Evolutionary conservation across 306 rosid genomes (phyloP), one percentile per base, ranked within the genome.

Genomic region (Ammopiptanthus mongolicus): DNA sequence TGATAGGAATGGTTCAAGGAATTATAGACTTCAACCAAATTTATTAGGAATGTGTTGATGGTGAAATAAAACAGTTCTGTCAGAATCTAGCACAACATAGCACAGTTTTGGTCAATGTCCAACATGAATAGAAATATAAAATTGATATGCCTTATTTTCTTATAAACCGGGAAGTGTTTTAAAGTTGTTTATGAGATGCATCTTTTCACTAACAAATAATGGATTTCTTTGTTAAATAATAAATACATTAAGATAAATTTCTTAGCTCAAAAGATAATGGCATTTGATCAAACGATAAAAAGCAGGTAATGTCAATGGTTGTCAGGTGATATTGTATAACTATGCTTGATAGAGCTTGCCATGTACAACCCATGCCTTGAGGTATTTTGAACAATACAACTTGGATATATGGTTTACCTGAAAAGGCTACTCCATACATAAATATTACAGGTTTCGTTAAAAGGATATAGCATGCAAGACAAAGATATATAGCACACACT

Each of bases 171-270:
- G 14, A 73, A 56, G 29, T 9, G 8, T 33, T 66, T 73, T 62
- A 29, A 55, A 34, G 57, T 13, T 52, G 69, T 31, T 46, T 34
- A 55, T 55, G 48, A 41, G n/a, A n/a, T n/a, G n/a, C n/a, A n/a
- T n/a, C n/a, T n/a, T n/a, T n/a, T n/a, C n/a, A 6, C 37, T 33
- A 72, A 53, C 29, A 74, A 59, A 41, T 53, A 69, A 75, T 58
- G 71, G 17, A 31, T 51, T 25, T 65, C 34, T 59, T 31, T 39
- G 31, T 29, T 19, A 69, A 68, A n/a, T n/a, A n/a, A n/a, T n/a
- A n/a, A n/a, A 11, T 58, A 21, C 56, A 48, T 33, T 61, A 17
- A 36, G 22, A 42, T 10, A 34, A n/a, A 36, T 50, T 56, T 41
- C 17, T 58, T 34, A 14, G 66, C 21, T 51, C 53, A 69, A 36